A percentile compares a stretch with the other conserved stretches of the same genome.
These are phyloP conservation scores for Rheum nobile DNA, from an alignment of 148 eudicot genomes.

Conservation along the genomic window DNA sequence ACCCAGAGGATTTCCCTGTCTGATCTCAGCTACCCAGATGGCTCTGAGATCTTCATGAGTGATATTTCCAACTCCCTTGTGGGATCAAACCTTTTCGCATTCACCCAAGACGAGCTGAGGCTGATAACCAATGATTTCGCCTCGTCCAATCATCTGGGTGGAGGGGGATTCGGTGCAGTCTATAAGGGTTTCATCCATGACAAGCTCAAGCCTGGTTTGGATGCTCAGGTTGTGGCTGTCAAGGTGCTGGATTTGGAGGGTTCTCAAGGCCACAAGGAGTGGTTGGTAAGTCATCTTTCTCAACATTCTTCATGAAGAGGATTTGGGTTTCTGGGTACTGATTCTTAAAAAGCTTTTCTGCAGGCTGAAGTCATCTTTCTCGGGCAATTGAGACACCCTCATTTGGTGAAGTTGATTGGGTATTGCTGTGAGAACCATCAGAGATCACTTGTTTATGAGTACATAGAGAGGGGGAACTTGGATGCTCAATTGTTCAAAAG, in stretches of 20 bases:
- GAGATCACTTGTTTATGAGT: constrained; percentile 75
- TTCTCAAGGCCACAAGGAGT: constrained; percentile 71
- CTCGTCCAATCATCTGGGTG: constrained; percentile 58
- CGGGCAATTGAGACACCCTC: constrained; percentile 76
- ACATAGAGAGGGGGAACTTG: constrained; percentile 64
- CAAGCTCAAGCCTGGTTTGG: constrained; percentile 41
- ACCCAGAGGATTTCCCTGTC: constrained; percentile 48
- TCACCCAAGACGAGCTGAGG: constrained; percentile 50
- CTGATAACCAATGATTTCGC: constrained; percentile 58
- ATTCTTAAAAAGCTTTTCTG: background rate
- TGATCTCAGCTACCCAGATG: constrained; percentile 44
- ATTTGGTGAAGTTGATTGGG: constrained; percentile 78
- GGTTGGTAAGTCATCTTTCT: constrained; percentile 50
- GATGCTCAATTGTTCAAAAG: constrained; percentile 65
- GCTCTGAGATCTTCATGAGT: constrained; percentile 35
- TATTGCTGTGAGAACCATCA: constrained; percentile 81
- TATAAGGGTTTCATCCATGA: constrained; percentile 75
- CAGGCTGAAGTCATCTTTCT: constrained; percentile 78
- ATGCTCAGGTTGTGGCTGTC: constrained; percentile 78
- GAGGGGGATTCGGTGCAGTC: constrained; percentile 91
- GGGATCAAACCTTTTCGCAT: constrained; percentile 52
- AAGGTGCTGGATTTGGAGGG: constrained; percentile 77
- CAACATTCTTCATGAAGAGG: background rate
- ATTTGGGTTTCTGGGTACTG: background rate
- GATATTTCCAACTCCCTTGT: constrained; percentile 53